phyloP scores from a whole-genome alignment of 2,329 filamentous ascomycete species.

The Periconia macrospinosa region DNA sequence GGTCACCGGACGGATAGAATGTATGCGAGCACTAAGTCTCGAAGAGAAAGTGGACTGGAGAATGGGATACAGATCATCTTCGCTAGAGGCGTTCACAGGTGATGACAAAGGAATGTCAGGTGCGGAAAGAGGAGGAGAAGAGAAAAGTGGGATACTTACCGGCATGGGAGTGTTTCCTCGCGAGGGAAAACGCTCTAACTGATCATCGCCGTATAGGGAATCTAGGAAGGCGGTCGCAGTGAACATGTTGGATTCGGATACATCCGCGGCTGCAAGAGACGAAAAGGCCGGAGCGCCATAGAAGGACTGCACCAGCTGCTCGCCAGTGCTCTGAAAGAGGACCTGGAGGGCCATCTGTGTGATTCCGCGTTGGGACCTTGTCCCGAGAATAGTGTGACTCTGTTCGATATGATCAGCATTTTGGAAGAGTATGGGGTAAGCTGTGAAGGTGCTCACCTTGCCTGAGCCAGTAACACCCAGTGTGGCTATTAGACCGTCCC shows the following conservation, averaged over 20 bases:
- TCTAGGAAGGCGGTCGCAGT: slow-evolving; percentile 79
- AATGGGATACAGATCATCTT: slow-evolving; percentile 24
- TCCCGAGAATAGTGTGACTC: slow-evolving; percentile 96
- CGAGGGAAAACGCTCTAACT: slow-evolving; percentile 53
- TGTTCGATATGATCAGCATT: slow-evolving; percentile 42
- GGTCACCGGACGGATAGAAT: slow-evolving; percentile 39
- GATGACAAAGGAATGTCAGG: slow-evolving; percentile 17
- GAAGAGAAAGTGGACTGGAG: slow-evolving; percentile 19
- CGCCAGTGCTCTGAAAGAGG: slow-evolving; percentile 78
- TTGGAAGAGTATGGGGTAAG: neutral
- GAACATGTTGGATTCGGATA: slow-evolving; percentile 77
- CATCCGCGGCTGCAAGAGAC: slow-evolving; percentile 75
- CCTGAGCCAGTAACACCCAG: slow-evolving; percentile 93
- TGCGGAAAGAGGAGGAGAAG: slow-evolving; percentile 6
- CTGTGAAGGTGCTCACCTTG: slow-evolving; percentile 64
- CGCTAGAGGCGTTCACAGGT: slow-evolving; percentile 9
- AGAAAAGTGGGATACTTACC: slow-evolving; percentile 37
- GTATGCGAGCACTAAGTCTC: slow-evolving; percentile 20
- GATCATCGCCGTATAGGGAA: slow-evolving; percentile 70
- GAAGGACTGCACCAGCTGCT: slow-evolving; percentile 66
- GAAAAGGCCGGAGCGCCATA: slow-evolving; percentile 65
- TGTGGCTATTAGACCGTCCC: slow-evolving; percentile 88
- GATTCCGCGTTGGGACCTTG: slow-evolving; percentile 80
- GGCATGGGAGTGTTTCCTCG: slow-evolving; percentile 52
- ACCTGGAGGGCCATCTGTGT: slow-evolving; percentile 91